These are phyloP conservation scores for Didymella lethalis DNA, from an alignment of 2,329 filamentous ascomycete genomes.

Conservation along the genomic window DNA sequence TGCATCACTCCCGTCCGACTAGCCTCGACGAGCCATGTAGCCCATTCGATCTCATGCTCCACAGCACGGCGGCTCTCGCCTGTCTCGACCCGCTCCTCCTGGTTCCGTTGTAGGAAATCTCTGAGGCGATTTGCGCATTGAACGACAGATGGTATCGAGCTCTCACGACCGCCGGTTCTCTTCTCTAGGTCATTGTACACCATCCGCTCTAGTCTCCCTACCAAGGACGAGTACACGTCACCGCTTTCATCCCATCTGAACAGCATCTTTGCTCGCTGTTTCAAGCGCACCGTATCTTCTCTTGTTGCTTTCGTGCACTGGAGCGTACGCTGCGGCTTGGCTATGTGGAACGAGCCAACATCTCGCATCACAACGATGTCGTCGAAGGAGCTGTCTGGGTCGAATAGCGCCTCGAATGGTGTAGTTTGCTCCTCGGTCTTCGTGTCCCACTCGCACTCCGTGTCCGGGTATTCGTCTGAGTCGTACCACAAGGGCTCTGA, in stretches of 20 bases:
- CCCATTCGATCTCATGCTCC: conserved; percentile 43
- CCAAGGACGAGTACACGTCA: conserved; percentile 25
- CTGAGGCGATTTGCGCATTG: conserved; percentile 29
- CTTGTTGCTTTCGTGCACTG: conserved; percentile 37
- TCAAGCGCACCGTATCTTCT: conserved; percentile 31
- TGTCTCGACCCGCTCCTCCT: conserved; percentile 30
- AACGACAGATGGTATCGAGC: conserved; percentile 5
- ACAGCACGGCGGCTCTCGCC: conserved; percentile 34
- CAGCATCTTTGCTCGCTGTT: conserved; percentile 27
- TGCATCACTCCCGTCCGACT: conserved; percentile 40
- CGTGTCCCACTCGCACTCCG: conserved; percentile 28
- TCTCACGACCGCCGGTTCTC: not conserved
- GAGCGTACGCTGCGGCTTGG: conserved; percentile 25
- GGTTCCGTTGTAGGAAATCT: conserved; percentile 27
- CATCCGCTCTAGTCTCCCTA: conserved; percentile 19
- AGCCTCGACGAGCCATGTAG: conserved; percentile 39
- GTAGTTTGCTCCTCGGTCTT: conserved; percentile 11
- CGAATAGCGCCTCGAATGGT: conserved; percentile 3
- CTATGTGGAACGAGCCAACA: conserved; percentile 30
- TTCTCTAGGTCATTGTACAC: conserved; percentile 13
- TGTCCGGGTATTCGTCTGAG: conserved; percentile 37
- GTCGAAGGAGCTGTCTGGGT: conserved; percentile 29
- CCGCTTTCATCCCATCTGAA: conserved; percentile 32
- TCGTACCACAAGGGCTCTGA: conserved; percentile 31
- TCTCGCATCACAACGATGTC: conserved; percentile 36